A percentile compares a stretch with the other conserved stretches of the same genome.
Conservation (phyloP, 345 rosid species). For the Arabidopsis arenosa region DNA sequence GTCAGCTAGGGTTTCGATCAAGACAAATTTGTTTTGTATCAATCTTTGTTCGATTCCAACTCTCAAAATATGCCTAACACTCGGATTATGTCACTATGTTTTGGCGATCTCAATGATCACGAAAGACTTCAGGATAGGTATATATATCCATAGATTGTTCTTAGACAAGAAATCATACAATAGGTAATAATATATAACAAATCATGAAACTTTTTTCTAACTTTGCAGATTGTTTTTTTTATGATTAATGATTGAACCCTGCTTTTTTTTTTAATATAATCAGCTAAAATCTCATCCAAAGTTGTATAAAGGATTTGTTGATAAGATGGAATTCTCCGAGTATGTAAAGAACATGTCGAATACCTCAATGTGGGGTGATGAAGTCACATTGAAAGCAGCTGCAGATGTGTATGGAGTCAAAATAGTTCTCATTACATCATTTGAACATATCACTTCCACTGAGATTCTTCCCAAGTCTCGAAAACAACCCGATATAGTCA, state of each 20-base stretch:
- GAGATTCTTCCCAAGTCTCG: constrained; percentile 11
- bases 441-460: not conserved
- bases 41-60: too few species aligned
- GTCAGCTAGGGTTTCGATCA: too few species aligned
- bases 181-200: not conserved
- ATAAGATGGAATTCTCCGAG: not conserved
- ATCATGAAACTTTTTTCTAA: too few species aligned
- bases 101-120: not conserved
- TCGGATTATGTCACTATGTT: too few species aligned
- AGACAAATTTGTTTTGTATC: too few species aligned
- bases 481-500: not conserved
- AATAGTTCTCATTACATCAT: not conserved
- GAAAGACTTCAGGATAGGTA: not conserved
- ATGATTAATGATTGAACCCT: too few species aligned
- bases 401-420: constrained; percentile 15
- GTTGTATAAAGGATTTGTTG: not conserved
- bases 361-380: constrained; percentile 4
- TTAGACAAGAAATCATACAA: constrained; percentile 6
- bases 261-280: too few species aligned
- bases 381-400: constrained; percentile 5
- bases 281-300: not conserved
- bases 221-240: too few species aligned
- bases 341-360: constrained; percentile 13
- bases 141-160: too few species aligned
- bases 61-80: too few species aligned